Percentiles rank a stretch among this genome's conserved stretches.
Conservation (phyloP, 352 stramenopile genomes). For the Globisporangium nagaii region DNA sequence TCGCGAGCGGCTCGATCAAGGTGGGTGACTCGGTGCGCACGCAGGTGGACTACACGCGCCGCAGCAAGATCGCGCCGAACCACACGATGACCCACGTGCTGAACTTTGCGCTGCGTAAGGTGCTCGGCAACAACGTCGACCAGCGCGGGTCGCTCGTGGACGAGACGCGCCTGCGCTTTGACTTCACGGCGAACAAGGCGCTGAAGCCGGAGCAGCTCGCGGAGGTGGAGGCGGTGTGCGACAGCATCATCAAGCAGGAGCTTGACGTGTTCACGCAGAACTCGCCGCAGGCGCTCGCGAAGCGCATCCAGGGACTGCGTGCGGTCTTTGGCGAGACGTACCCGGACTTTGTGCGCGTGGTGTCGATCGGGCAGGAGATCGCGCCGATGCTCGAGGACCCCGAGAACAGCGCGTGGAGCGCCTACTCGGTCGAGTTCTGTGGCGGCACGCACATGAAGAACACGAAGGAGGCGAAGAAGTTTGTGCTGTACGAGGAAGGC, state of each 20-base stretch:
- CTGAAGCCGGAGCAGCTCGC: constrained; percentile 90
- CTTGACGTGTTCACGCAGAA: constrained; percentile 91
- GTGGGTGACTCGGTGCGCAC: constrained; percentile 85
- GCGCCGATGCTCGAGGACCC: constrained; percentile 79
- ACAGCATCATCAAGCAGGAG: constrained; percentile 85
- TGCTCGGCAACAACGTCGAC: constrained; percentile 92
- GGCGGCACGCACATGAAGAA: constrained; percentile 97
- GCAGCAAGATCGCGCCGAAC: constrained; percentile 94
- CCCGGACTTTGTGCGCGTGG: constrained; percentile 97
- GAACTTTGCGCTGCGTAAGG: constrained; percentile 95
- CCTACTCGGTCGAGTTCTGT: constrained; percentile 98
- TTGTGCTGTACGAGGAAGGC: constrained; percentile 96
- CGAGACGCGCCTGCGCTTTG: constrained; percentile 96
- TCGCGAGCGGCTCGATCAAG: constrained; percentile 60
- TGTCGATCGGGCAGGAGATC: constrained; percentile 90
- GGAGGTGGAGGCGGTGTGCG: constrained; percentile 82
- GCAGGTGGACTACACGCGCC: constrained; percentile 93
- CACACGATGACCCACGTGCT: constrained; percentile 99
- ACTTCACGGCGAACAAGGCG: constrained; percentile 97
- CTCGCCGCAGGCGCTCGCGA: constrained; percentile 91
- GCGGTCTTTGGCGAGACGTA: constrained; percentile 99
- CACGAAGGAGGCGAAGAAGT: constrained; percentile 94
- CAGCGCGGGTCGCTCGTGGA: constrained; percentile 97
- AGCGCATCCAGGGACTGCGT: constrained; percentile 94
- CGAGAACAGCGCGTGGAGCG: constrained; percentile 82